Base-by-base conservation (phyloP, 225 moss, liverwort and hornwort genomes). In the Climacium dendroides region DNA sequence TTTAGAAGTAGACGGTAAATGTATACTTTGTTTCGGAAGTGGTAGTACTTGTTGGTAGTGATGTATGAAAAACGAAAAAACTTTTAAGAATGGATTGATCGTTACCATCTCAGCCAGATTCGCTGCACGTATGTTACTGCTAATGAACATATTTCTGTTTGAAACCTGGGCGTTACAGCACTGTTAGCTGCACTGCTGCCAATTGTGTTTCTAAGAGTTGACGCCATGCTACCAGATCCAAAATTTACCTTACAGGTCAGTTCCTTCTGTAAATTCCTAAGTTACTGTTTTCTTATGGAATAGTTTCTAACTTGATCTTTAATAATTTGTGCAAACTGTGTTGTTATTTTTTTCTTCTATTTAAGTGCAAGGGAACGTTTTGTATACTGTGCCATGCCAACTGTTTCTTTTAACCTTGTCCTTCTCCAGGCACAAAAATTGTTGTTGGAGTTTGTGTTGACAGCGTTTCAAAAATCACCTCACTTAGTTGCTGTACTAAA, bases 181-280 rank as follows among this genome's bases (percentile, higher is more conserved):
- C 82, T 97, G 80, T 87, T 95, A 75, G 94, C 96, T 88, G 98
- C 98, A 15, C 80, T 99, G 65, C 90, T 99, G 74, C 97, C 98
- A 67, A 89, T 95, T 73, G 94, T 97, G 48, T 97, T 99, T 82
- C 66, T 83, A 71, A 90, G 98, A 87, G 95, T 94, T 66, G 97
- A 99, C 90, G 95, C 98, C 48, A 95, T 99, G 97, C 92, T 99
- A 74, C 96, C 97, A 58, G 96, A 99, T 90, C 94, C 95, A 82
- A 90, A 92, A 64, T 97, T 96, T 85, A 88, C 91, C 47, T 87
- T 69, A 47, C 82, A 95, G 96, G 97, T 97, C 58, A 39, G 79
- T 73, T 79, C 35, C 62, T 41, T 91, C 20, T 86, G 11, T 63
- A 61, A 78, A 53, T 35, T 64, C 9, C 15, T 30, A 9, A 13